These are phyloP conservation scores for Naganishia kalamii DNA, from an alignment of 768 basidiomycete genomes.

Conservation along the genomic window DNA sequence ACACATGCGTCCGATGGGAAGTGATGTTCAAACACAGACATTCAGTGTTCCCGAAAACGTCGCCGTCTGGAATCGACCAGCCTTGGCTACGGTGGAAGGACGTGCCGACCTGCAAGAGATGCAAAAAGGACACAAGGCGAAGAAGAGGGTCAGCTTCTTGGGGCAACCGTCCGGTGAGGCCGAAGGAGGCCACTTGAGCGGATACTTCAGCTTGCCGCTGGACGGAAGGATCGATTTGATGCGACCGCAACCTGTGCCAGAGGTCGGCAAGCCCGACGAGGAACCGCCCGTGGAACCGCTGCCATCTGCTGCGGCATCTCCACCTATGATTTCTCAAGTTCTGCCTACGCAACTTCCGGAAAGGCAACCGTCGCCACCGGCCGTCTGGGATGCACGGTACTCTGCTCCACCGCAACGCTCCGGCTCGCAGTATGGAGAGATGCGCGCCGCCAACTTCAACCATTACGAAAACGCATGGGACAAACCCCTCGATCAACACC, in stretches of 20 bases:
- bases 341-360: constrained; percentile 29
- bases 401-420: constrained; percentile 68
- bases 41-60: constrained; percentile 65
- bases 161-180: constrained; percentile 22
- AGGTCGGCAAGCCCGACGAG: constrained; percentile 13
- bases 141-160: constrained; percentile 8
- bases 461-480: constrained; percentile 89
- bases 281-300: not conserved
- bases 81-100: constrained; percentile 32
- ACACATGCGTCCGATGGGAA: constrained; percentile 64
- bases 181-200: constrained; percentile 59
- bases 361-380: constrained; percentile 33
- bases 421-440: constrained; percentile 49
- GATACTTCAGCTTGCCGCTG: constrained; percentile 71
- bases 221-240: constrained; percentile 85
- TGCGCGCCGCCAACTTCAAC: constrained; percentile 61
- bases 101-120: constrained; percentile 59
- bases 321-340: constrained; percentile 19
- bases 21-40: constrained; percentile 30
- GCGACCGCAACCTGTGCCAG: constrained; percentile 51
- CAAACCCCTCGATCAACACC: constrained; percentile 49
- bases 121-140: constrained; percentile 10
- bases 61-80: constrained; percentile 65
- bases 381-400: constrained; percentile 74
- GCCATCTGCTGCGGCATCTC: constrained; percentile 30